phyloP scores from a whole-genome alignment of 2,329 filamentous ascomycete genomes.

The Pyricularia pennisetigena region DNA sequence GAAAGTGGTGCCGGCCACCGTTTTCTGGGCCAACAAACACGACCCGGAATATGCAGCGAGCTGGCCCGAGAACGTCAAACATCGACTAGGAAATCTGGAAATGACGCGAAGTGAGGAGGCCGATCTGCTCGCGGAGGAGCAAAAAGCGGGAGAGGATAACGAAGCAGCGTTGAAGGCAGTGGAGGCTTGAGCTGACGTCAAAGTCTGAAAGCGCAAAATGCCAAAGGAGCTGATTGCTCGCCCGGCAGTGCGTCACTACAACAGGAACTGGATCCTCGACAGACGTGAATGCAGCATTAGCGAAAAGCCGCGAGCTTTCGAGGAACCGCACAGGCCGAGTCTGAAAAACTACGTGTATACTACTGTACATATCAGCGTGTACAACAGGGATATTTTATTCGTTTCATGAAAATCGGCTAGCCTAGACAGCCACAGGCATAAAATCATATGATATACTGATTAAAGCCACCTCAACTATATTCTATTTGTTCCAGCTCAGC shows the following conservation, averaged over 20 bases:
- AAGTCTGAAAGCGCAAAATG: not conserved
- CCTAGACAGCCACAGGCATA: not conserved
- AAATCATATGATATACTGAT: not conserved
- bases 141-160: not conserved
- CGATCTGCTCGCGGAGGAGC: not conserved
- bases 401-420: not conserved
- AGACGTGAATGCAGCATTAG: not conserved
- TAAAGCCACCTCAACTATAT: not conserved
- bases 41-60: constrained; percentile 34
- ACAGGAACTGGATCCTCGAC: not conserved
- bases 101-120: not conserved
- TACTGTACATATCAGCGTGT: constrained; percentile 4
- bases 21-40: constrained; percentile 41
- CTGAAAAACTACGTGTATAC: not conserved
- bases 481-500: not conserved
- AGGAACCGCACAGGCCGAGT: not conserved
- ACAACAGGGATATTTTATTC: not conserved
- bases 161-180: not conserved
- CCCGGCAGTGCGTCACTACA: not conserved
- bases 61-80: constrained; percentile 46
- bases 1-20: constrained; percentile 23
- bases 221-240: not conserved
- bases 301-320: not conserved
- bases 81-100: constrained; percentile 16
- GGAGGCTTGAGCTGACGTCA: not conserved